Base-by-base conservation (phyloP, 345 rosid species). In the Eucalyptus albens region DNA sequence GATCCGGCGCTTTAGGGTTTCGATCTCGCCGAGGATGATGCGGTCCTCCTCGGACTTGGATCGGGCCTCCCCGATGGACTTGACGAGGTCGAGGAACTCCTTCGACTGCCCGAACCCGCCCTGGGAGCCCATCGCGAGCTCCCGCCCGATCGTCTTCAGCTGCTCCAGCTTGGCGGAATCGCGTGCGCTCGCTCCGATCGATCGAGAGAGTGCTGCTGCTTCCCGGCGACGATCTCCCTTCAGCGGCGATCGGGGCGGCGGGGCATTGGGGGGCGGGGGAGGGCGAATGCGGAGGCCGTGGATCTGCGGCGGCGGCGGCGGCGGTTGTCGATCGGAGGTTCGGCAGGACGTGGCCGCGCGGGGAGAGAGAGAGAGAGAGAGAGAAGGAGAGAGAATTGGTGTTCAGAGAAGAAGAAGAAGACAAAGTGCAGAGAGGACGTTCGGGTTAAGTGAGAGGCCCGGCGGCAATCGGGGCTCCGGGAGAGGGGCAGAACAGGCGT, bases 11-110 rank as follows among this genome's bases (percentile, higher is more conserved):
- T 96, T 98, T 47, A 98, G 96, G 89, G 94, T 95, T 85, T 98
- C 99, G 94, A 98, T 96, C 96, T 97, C 99, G 92, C 92, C 92
- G n/a, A 96, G 93, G 26, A 98, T 96, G 91, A 98, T 98, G 26
- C 99, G 96, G 91, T 98, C 99, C 92, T 98, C 99, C 62, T 98
- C 99, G 8, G 99, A 98, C 91, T 98, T 98, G 89, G 99, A 98
- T 94, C 99, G 96, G 67, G 99, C 96, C 94, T 98, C 99, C 40
- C 99, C 99, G 91, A 98, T 97, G 37, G 99, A 97, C 92, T 98
- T 97, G 89, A 97, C 97, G 89, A 98, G 96, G 94, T 98, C 99
- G 86, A 98, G 96, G 89, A 98, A 98, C 91, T 98, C 99, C 88
- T 96, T 97, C 88, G 99, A 96, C 90, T 98, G 98, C 31, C 98